A percentile compares a stretch with the other conserved stretches of the same genome.
phyloP scores from a whole-genome alignment of 306 rosid species.

The Casuarina glauca region DNA sequence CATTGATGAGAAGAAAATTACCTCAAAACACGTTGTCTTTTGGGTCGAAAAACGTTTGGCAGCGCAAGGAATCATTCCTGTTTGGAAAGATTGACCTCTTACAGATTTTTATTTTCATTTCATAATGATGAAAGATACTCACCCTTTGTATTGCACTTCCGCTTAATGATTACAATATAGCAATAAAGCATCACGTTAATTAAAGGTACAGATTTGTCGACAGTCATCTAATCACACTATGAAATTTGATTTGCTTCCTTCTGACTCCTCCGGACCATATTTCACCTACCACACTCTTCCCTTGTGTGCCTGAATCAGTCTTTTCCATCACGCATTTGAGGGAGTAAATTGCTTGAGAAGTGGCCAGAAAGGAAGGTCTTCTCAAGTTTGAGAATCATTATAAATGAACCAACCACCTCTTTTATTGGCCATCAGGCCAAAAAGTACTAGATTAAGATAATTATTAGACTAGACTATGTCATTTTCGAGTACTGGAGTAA shows the following conservation, averaged over 20 bases:
- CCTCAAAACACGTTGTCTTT: conserved; percentile 67
- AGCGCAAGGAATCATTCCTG: conserved; percentile 94
- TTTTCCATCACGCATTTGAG: not conserved
- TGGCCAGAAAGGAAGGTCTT: not conserved
- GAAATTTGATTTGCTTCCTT: not conserved
- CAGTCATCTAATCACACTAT: not conserved
- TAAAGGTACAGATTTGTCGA: not conserved
- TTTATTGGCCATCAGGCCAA: too few relatives aligned
- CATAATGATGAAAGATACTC: not conserved
- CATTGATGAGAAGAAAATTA: conserved; percentile 81
- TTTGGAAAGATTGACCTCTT: conserved; percentile 66
- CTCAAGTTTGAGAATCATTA: not conserved
- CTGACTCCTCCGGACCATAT: not conserved
- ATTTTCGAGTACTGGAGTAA: too few relatives aligned
- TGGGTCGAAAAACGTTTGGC: conserved; percentile 99
- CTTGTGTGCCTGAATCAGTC: not conserved
- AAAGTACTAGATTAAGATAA: too few relatives aligned
- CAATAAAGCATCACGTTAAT: not conserved
- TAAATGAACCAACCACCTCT: too few relatives aligned
- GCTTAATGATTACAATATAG: not conserved
- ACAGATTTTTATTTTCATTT: not conserved
- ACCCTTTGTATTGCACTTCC: not conserved
- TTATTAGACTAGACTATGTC: too few relatives aligned
- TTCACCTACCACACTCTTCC: not conserved
- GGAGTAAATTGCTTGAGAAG: not conserved